Conservation (phyloP, 495 filamentous ascomycete species). For the Penicillium atrosanguineum region DNA sequence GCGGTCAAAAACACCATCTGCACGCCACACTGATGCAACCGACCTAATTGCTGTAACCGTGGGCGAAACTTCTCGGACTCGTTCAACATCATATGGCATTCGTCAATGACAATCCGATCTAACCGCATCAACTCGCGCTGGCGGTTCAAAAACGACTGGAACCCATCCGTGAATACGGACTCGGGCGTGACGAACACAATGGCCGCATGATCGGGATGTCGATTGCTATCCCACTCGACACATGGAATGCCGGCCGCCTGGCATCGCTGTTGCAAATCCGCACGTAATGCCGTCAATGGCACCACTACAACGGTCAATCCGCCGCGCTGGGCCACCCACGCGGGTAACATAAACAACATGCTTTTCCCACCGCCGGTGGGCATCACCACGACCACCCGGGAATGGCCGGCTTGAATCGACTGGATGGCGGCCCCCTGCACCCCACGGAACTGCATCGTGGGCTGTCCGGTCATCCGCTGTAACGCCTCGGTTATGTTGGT, state of each 20-base stretch:
- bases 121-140: constrained; percentile 8
- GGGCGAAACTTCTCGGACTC: constrained; percentile 8
- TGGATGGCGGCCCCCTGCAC: neutral
- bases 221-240: constrained; percentile 10
- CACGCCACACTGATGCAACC: constrained; percentile 4
- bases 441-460: constrained; percentile 4
- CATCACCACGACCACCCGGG: constrained; percentile 20
- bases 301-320: constrained; percentile 1
- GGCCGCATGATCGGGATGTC: constrained; percentile 7
- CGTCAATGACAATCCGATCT: constrained; percentile 22
- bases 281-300: constrained; percentile 12
- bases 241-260: constrained; percentile 3
- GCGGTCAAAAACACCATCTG: constrained; percentile 25
- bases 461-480: constrained; percentile 8
- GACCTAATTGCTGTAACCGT: constrained; percentile 10
- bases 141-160: constrained; percentile 22
- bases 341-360: constrained; percentile 27
- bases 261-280: constrained; percentile 15
- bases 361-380: constrained; percentile 19
- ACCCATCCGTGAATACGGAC: constrained; percentile 7
- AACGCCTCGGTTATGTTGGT: constrained; percentile 14
- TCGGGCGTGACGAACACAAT: constrained; percentile 24
- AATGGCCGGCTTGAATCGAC: constrained; percentile 4
- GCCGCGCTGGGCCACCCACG: constrained; percentile 14
- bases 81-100: constrained; percentile 23